Percentiles rank a stretch among this genome's conserved stretches.
Conservation (phyloP, 2,329 filamentous ascomycete species). For the Pseudonectria foliicola region DNA sequence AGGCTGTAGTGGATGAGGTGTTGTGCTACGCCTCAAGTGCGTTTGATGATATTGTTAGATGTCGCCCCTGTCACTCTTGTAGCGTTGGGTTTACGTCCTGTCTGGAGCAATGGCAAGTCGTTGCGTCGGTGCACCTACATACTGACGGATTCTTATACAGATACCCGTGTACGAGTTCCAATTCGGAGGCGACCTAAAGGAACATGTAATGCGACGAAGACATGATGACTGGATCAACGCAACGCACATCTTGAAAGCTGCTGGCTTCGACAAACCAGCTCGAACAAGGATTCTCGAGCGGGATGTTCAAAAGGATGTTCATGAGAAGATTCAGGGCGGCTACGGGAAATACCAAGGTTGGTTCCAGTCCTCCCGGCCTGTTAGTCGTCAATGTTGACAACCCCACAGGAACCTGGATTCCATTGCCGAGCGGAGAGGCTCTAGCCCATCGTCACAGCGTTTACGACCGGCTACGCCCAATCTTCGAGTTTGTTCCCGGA, state of each 20-base stretch:
- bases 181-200: slow-evolving; percentile 66
- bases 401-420: slow-evolving; percentile 81
- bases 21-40: neutral
- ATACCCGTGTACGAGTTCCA: slow-evolving; percentile 94
- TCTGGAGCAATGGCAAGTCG: neutral
- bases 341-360: slow-evolving; percentile 97
- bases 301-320: slow-evolving; percentile 91
- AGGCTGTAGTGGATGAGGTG: neutral
- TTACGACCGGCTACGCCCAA: slow-evolving; percentile 72
- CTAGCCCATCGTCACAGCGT: slow-evolving; percentile 85
- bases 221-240: slow-evolving; percentile 98
- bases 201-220: slow-evolving; percentile 92
- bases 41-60: no score
- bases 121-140: slow-evolving; percentile 1
- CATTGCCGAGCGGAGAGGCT: slow-evolving; percentile 69
- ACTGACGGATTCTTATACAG: slow-evolving; percentile 36
- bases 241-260: slow-evolving; percentile 96
- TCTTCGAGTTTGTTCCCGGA: slow-evolving; percentile 84
- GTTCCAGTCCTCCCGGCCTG: slow-evolving; percentile 8
- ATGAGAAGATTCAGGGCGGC: slow-evolving; percentile 97
- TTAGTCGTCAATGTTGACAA: slow-evolving; percentile 4
- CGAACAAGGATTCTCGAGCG: slow-evolving; percentile 91
- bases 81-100: neutral
- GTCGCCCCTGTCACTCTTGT: neutral
- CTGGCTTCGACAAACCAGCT: slow-evolving; percentile 94